Evolutionary conservation across 208 protist genomes (phyloP), one percentile per base, ranked within the genome.

Genomic region (Blastocrithidia nonstop): DNA sequence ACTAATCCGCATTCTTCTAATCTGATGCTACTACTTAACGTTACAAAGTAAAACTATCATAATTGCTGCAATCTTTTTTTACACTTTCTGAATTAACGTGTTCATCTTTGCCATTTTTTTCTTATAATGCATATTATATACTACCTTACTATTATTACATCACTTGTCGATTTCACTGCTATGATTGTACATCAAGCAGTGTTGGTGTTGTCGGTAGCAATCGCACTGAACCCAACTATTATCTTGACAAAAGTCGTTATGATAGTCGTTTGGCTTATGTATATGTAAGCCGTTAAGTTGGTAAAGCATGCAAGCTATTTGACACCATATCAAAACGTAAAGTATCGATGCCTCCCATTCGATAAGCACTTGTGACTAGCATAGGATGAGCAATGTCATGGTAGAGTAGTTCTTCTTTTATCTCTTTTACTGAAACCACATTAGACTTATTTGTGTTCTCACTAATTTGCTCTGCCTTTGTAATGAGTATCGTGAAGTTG

Each of bases 311-410:
- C 26, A 92, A 31, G 25, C 54, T 66, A 62, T 88, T 88, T 71
- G 86, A 84, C n/a, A 77, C 70, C 77, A 92, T 92, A 46, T 92
- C 83, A 50, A 79, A 92, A 8, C 83, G 78, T 36, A 92, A 57
- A 8, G 83, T 74, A 57, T 92, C 83, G 16, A 88, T 64, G 17
- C 83, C 83, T 16, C 83, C 83, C 75, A 88, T 84, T 27, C 66
- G 55, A 41, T 74, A 88, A 1, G 83, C 83, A 47, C 83, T 92
- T 5, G 83, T 92, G 8, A 82, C 70, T 9, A 92, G 45, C 21
- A 92, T 70, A 0, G 83, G 83, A 50, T 92, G 83, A 19, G 68
- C 62, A 26, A 92, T 83, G 44, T 84, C 74, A 39, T 92, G 58
- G 54, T 70, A 72, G 23, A 81, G 26, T 7, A 92, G 66, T 46